Conservation (phyloP, 768 basidiomycete species). For the Pleurotus cornucopiae region DNA sequence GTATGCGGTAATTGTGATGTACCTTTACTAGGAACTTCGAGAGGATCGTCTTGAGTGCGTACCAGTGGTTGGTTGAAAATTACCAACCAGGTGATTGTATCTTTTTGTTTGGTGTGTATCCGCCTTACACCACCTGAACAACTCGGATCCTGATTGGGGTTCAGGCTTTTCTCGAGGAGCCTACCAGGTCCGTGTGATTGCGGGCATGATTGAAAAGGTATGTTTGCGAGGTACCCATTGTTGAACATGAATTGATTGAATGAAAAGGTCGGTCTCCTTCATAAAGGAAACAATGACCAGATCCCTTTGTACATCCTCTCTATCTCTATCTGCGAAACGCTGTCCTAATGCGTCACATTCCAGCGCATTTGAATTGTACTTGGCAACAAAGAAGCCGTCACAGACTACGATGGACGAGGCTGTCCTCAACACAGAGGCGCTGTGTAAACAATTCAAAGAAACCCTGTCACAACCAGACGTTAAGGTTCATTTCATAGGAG, state of each 20-base stretch:
- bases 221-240: neutral
- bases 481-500: conserved; percentile 40
- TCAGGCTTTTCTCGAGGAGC: conserved; percentile 47
- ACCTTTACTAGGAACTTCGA: conserved; percentile 39
- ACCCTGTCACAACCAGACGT: conserved; percentile 20
- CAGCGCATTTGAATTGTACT: conserved; percentile 36
- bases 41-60: conserved; percentile 29
- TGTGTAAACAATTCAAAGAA: conserved; percentile 16
- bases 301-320: conserved; percentile 28
- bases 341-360: neutral
- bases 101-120: conserved; percentile 33
- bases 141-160: neutral
- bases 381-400: conserved; percentile 11
- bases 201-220: conserved; percentile 41
- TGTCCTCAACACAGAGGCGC: no score
- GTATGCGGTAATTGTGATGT: no score
- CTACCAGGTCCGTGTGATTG: conserved; percentile 39
- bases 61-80: conserved; percentile 37
- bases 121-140: no score
- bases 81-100: conserved; percentile 34
- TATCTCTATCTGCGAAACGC: neutral
- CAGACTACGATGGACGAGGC: neutral
- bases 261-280: conserved; percentile 35
- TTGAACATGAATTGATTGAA: neutral
- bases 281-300: conserved; percentile 37